Evolutionary conservation across 2,329 filamentous ascomycete genomes (phyloP).

Genomic region (Parastagonospora nodorum): DNA sequence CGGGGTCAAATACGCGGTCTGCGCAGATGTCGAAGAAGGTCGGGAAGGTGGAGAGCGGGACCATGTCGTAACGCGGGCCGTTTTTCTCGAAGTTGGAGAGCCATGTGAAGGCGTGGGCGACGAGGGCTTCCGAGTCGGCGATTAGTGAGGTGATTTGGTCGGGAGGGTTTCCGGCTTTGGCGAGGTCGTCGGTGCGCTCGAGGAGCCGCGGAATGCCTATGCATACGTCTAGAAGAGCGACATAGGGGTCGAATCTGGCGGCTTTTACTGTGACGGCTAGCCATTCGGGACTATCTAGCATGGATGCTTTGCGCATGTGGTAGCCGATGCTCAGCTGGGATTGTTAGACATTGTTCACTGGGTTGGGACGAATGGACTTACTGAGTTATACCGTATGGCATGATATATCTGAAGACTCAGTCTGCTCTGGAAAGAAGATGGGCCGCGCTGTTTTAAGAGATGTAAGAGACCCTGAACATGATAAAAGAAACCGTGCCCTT

Average conservation of each 20-base stretch:
- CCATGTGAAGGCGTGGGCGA: conserved; percentile 35
- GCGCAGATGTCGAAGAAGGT: conserved; percentile 33
- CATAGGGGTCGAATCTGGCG: conserved; percentile 40
- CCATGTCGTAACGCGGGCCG: conserved; percentile 36
- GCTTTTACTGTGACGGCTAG: conserved; percentile 35
- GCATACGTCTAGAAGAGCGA: conserved; percentile 39
- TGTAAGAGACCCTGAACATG: conserved; percentile 44
- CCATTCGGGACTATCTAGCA: conserved; percentile 42
- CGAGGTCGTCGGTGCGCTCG: conserved; percentile 37
- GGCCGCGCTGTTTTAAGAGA: conserved; percentile 38
- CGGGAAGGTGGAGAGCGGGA: conserved; percentile 27
- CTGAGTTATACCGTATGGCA: conserved; percentile 44
- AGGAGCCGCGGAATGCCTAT: conserved; percentile 43
- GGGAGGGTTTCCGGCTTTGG: not conserved
- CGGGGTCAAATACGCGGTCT: conserved; percentile 34
- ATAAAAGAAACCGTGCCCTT: conserved; percentile 44
- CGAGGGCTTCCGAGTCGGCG: conserved; percentile 30
- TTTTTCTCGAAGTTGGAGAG: conserved; percentile 36
- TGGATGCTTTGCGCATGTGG: conserved; percentile 41
- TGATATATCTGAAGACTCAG: conserved; percentile 41
- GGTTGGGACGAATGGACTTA: conserved; percentile 9
- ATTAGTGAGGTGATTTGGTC: conserved; percentile 33
- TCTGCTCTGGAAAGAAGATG: conserved; percentile 34
- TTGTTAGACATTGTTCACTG: conserved; percentile 10
- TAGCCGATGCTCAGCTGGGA: conserved; percentile 41